Conservation (phyloP, 1,284 basidiomycete genomes). For the Singerocomus inundabilis region DNA sequence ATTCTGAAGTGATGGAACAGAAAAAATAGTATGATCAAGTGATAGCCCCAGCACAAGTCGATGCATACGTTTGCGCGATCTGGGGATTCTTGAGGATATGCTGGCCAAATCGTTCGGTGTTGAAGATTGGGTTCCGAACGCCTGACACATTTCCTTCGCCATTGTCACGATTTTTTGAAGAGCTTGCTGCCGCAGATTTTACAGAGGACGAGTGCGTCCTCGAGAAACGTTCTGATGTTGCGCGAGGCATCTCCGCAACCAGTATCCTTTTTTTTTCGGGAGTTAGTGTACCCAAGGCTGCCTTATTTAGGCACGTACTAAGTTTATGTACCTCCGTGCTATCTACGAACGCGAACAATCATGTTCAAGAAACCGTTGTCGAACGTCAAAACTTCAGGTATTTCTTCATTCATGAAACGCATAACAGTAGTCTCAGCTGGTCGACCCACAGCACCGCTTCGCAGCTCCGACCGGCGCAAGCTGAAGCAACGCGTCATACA, state of each 20-base stretch:
- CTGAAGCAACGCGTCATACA: constrained; percentile 58
- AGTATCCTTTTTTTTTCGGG: not conserved
- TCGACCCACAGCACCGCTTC: constrained; percentile 51
- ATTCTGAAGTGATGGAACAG: constrained; percentile 48
- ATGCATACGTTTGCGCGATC: constrained; percentile 80
- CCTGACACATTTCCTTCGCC: constrained; percentile 44
- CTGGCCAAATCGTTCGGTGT: constrained; percentile 93
- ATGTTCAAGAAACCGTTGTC: constrained; percentile 72
- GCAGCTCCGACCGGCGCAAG: constrained; percentile 68
- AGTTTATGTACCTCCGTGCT: not conserved
- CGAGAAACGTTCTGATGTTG: constrained; percentile 81
- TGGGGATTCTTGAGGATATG: constrained; percentile 96
- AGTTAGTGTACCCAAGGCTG: not conserved
- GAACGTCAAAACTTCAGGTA: constrained; percentile 64
- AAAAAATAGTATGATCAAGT: constrained; percentile 12
- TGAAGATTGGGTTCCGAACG: constrained; percentile 83
- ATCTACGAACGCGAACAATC: constrained; percentile 35
- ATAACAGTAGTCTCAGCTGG: not conserved
- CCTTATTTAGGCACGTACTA: constrained; percentile 7
- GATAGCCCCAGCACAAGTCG: constrained; percentile 4
- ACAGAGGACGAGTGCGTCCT: constrained; percentile 72
- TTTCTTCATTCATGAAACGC: not conserved
- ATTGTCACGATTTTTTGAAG: constrained; percentile 37
- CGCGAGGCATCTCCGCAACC: constrained; percentile 74
- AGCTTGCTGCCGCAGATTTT: constrained; percentile 41